Evolutionary conservation across 345 rosid genomes (phyloP).

Genomic region (Syzygium aqueum): DNA sequence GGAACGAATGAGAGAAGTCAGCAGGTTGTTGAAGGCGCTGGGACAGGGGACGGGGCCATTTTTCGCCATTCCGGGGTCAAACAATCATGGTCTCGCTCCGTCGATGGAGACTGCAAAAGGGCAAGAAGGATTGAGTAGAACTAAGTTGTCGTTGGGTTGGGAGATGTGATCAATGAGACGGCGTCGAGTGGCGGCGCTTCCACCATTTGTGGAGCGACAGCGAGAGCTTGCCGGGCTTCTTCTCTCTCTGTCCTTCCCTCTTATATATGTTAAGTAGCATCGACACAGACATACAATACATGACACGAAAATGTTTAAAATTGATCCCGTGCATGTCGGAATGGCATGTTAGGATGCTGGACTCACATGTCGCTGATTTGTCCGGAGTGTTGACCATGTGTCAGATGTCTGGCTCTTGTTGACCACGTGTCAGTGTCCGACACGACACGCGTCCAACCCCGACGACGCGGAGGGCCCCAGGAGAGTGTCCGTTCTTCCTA

Average conservation of each 20-base stretch:
- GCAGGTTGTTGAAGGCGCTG: conserved; percentile 34
- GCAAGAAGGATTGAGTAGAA: conserved; percentile 21
- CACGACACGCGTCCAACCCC: too few species aligned
- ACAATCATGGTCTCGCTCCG: conserved; percentile 30
- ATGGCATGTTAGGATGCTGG: too few species aligned
- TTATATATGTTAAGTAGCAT: not conserved
- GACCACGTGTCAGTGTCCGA: too few species aligned
- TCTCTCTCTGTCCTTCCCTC: not conserved
- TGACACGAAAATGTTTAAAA: too few species aligned
- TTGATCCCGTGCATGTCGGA: too few species aligned
- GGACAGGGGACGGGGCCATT: conserved; percentile 32
- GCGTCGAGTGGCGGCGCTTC: conserved; percentile 48
- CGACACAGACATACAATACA: rapidly evolving
- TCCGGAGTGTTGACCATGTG: too few species aligned
- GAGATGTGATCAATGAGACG: conserved; percentile 30
- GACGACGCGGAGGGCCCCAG: too few species aligned
- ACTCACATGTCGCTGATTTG: rapidly evolving
- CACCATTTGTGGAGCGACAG: conserved; percentile 27
- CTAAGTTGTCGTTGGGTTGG: conserved; percentile 19
- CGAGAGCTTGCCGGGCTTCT: conserved; percentile 8
- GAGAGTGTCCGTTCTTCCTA: too few species aligned
- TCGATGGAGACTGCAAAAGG: conserved; percentile 29
- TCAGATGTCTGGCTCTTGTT: too few species aligned
- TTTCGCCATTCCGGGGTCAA: conserved; percentile 37
- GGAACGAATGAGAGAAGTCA: conserved; percentile 28